Evolutionary conservation across 1,284 basidiomycete genomes (phyloP).

Genomic region (Mycena sp.): DNA sequence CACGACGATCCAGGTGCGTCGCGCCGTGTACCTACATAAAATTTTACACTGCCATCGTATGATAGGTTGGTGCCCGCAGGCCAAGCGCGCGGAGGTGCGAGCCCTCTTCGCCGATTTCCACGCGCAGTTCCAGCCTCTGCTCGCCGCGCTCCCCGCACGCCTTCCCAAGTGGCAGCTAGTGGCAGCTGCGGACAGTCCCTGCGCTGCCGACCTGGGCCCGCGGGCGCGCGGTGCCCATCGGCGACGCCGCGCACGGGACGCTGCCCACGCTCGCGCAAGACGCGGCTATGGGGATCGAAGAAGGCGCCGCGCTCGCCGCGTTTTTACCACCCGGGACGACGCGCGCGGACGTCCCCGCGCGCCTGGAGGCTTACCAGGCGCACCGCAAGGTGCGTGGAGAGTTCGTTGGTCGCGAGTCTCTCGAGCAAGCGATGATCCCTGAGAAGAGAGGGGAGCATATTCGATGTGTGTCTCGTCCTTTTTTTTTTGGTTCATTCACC

Average conservation of each 20-base stretch:
- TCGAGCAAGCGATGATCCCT: background rate
- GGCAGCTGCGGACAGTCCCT: slow-evolving; percentile 5
- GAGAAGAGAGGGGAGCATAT: background rate
- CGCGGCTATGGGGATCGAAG: slow-evolving; percentile 27
- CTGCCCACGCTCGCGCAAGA: slow-evolving; percentile 27
- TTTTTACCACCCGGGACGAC: slow-evolving; percentile 24
- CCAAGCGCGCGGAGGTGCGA: background rate
- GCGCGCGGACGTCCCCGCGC: slow-evolving; percentile 13
- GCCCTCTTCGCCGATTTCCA: slow-evolving; percentile 5
- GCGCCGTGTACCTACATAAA: too few species aligned
- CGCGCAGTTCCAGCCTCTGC: slow-evolving; percentile 9
- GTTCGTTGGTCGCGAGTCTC: slow-evolving; percentile 12
- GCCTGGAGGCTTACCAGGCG: slow-evolving; percentile 22
- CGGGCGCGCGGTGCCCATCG: slow-evolving; percentile 24
- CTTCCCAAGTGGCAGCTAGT: slow-evolving; percentile 23
- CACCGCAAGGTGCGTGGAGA: slow-evolving; percentile 28
- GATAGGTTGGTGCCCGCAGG: background rate
- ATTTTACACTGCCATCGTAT: too few species aligned
- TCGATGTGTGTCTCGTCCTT: background rate
- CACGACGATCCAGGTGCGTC: slow-evolving; percentile 13
- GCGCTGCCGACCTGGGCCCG: slow-evolving; percentile 20
- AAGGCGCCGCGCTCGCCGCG: slow-evolving; percentile 22
- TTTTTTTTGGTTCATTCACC: too few species aligned
- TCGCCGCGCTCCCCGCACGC: background rate
- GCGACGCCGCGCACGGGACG: too few species aligned